Percentiles rank a stretch among this genome's conserved stretches.
Evolutionary conservation across 805 yeast genomes (phyloP).

Genomic region (Pichia rugopelliculosa): DNA sequence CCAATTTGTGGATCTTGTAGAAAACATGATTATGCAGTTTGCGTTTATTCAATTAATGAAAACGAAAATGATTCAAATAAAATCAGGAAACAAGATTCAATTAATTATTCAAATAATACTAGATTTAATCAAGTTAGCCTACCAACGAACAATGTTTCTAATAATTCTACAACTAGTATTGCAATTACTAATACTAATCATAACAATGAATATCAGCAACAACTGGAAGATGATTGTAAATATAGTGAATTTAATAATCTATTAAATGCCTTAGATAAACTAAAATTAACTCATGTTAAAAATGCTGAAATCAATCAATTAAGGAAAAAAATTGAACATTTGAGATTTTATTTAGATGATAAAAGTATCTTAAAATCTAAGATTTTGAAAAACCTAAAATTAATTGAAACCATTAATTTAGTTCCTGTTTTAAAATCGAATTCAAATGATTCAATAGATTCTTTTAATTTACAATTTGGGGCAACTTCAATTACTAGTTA

Average conservation of each 20-base stretch:
- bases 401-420: not conserved
- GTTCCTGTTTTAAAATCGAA: not conserved
- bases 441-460: slow-evolving; percentile 1
- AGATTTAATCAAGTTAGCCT: not conserved
- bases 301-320: slow-evolving; percentile 9
- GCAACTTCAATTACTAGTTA: slow-evolving; percentile 8
- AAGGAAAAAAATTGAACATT: slow-evolving; percentile 3
- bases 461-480: slow-evolving; percentile 8
- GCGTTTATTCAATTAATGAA: slow-evolving; percentile 7
- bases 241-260: slow-evolving; percentile 4
- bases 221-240: not conserved
- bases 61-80: not conserved
- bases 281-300: slow-evolving; percentile 4
- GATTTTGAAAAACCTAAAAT: slow-evolving; percentile 1
- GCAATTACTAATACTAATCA: not conserved
- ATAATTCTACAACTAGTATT: not conserved
- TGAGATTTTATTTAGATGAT: slow-evolving; percentile 9
- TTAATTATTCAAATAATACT: no score
- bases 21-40: slow-evolving; percentile 2
- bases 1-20: slow-evolving; percentile 31
- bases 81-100: no score
- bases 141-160: no score
- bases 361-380: slow-evolving; percentile 1
- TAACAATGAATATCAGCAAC: not conserved
- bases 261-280: slow-evolving; percentile 1